Evolutionary conservation across 768 basidiomycete species (phyloP), one percentile per base, ranked within the genome.

Genomic region (Pisolithus orientalis): DNA sequence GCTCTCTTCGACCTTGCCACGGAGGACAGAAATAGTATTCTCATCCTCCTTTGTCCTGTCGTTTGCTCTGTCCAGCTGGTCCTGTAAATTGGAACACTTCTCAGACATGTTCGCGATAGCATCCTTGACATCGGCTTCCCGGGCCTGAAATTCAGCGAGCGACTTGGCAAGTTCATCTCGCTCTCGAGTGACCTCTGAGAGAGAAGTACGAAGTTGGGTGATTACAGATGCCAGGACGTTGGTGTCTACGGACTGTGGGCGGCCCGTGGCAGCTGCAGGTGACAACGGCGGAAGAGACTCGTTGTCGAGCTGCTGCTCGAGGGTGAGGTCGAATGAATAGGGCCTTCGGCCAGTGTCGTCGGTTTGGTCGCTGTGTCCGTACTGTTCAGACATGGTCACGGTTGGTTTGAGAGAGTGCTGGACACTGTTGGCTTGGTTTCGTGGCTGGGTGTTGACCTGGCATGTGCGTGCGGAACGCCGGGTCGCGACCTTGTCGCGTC

Each of bases 1-100:
- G 75, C 87, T 90, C 67, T 92, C 90, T 60, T 92, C 90, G 3
- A 92, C 87, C 65, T 91, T 92, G n/a, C 80, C 75, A 34, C 90
- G 79, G 47, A 93, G 71, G 67, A 92, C 70, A 3, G 73, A 68
- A 45, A 93, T 87, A 37, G 87, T 83, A 54, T 90, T 83, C 61
- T 88, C 87, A 51, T 90, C 85, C 44, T 91, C 89, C 53, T 75
- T 79, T 44, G 72, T 73, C 61, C 80, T 82, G 59, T 64, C 72
- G 59, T 69, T 72, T 31, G 79, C 72, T 28, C 69, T 70, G 48
- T 73, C 74, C 5, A 88, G 72, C 42, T 82, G 75, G 51, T 79
- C 80, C 57, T 87, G 83, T 52, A 80, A 66, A 6, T 61, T 60
- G 24, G 80, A 76, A 27, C 80, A 84, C 66, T 82, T 84, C 53